A percentile compares a stretch with the other conserved stretches of the same genome.
Evolutionary conservation across 495 filamentous ascomycete species (phyloP).

Genomic region (Cladorrhinum samala): DNA sequence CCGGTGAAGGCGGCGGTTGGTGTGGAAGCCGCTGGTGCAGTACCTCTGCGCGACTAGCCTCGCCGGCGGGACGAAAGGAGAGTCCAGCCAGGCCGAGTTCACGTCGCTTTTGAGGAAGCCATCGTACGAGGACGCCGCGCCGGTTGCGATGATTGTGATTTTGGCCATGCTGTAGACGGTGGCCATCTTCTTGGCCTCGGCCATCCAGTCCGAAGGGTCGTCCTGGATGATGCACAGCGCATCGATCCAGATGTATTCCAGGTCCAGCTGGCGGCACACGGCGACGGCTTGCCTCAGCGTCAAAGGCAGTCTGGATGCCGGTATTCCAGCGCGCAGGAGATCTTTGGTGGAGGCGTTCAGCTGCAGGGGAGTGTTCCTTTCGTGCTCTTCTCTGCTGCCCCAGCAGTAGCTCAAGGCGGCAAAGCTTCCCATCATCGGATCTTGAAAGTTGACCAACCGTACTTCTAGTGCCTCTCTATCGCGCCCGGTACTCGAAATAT

Average conservation of each 20-base stretch:
- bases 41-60: neutral
- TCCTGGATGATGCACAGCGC: neutral
- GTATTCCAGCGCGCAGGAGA: neutral
- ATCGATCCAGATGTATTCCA: neutral
- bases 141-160: neutral
- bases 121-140: neutral
- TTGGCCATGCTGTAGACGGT: neutral
- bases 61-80: neutral
- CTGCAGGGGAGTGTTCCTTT: neutral
- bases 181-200: neutral
- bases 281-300: neutral
- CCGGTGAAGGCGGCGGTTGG: neutral
- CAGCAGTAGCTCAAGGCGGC: neutral
- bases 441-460: too few relatives aligned
- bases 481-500: too few relatives aligned
- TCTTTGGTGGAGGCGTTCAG: neutral
- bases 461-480: too few relatives aligned
- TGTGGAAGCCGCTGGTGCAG: neutral
- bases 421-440: too few relatives aligned
- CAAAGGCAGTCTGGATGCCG: neutral
- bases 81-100: neutral
- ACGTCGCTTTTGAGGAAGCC: neutral
- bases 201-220: neutral
- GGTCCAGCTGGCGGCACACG: neutral
- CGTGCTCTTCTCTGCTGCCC: neutral